A percentile compares a stretch with the other conserved stretches of the same genome.
These are phyloP conservation scores for Lichina pygmaea DNA, from an alignment of 495 filamentous ascomycete species.

Conservation along the genomic window DNA sequence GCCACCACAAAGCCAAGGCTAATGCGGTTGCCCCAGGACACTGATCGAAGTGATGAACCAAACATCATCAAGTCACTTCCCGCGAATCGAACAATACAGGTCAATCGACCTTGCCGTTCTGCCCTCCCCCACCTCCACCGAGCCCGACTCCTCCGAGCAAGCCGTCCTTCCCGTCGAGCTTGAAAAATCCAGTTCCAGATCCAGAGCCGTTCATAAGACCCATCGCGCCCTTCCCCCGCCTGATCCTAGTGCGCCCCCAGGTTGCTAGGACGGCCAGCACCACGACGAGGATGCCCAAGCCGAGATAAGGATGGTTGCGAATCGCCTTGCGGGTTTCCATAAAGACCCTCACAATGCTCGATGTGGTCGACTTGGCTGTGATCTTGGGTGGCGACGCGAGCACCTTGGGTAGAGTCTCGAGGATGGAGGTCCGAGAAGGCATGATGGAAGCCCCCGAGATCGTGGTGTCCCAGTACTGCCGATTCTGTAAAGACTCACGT, in stretches of 20 bases:
- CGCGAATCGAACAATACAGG: too few relatives aligned
- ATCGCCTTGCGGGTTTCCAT: conserved; percentile 45
- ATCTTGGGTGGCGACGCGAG: conserved; percentile 48
- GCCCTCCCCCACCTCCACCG: conserved; percentile 18
- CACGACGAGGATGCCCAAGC: conserved; percentile 30
- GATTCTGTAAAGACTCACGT: conserved; percentile 27
- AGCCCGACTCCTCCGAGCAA: conserved; percentile 19
- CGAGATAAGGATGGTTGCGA: conserved; percentile 44
- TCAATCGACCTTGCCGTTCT: conserved; percentile 58
- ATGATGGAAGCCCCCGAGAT: conserved; percentile 68
- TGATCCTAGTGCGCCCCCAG: conserved; percentile 16
- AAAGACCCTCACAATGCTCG: conserved; percentile 46
- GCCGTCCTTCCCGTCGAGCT: conserved; percentile 53
- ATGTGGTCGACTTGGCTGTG: conserved; percentile 63
- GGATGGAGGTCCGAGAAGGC: conserved; percentile 75
- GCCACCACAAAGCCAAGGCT: too few relatives aligned
- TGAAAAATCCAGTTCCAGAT: conserved; percentile 39
- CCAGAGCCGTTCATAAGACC: conserved; percentile 26
- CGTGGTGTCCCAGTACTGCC: conserved; percentile 83
- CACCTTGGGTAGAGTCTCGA: conserved; percentile 72
- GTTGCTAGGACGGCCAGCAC: conserved; percentile 20
- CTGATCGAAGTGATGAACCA: too few relatives aligned
- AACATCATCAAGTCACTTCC: too few relatives aligned
- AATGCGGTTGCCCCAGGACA: too few relatives aligned
- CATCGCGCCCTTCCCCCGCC: conserved; percentile 9